Evolutionary conservation across 2,329 filamentous ascomycete genomes (phyloP), one percentile per base, ranked within the genome.

Genomic region (Pseudopithomyces chartarum): DNA sequence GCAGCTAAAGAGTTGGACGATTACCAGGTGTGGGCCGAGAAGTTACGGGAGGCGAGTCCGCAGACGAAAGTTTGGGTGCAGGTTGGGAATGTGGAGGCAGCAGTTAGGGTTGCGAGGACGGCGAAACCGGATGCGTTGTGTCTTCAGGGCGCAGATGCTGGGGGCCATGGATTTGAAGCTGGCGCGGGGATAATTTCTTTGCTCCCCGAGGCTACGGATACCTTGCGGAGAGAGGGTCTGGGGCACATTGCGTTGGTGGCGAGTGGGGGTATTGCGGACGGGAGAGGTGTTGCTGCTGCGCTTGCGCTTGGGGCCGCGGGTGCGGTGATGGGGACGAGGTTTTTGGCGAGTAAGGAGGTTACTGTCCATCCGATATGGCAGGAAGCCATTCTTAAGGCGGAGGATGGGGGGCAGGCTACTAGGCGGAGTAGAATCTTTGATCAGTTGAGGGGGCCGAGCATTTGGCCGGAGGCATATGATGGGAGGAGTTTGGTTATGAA

Each of bases 131-230:
- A 89, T 64, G 84, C 83, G 39, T 61, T 90, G 1, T 85, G 88
- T n/a, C 77, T 85, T 6, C 87, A 89, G 70, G 87, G 87, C 3
- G 78, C 80, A 3, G 87, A 89, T 69, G 87, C 87, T 0, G 87
- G 86, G 1, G 87, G 87, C 0, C 87, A 89, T 65, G 86, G 87
- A 51, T 84, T 84, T 52, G 78, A 81, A 4, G 76, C 78, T 22
- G 84, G 83, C 2, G 80, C 82, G 1, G 81, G 86, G 3, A 76
- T 89, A 11, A 73, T 88, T 15, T 80, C 81, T 2, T 71, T 89
- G 6, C 69, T 89, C 19, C 85, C 85, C 0, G 86, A 89, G 72
- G 78, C 85, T 4, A 75, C 75, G 45, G 80, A 81, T 58, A 76
- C 83, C 49, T 63, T 88, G 17, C 57, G 62, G 0, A 72, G 65